Conservation (phyloP, 768 basidiomycete species). For the Rhodotorula sphaerocarpa region DNA sequence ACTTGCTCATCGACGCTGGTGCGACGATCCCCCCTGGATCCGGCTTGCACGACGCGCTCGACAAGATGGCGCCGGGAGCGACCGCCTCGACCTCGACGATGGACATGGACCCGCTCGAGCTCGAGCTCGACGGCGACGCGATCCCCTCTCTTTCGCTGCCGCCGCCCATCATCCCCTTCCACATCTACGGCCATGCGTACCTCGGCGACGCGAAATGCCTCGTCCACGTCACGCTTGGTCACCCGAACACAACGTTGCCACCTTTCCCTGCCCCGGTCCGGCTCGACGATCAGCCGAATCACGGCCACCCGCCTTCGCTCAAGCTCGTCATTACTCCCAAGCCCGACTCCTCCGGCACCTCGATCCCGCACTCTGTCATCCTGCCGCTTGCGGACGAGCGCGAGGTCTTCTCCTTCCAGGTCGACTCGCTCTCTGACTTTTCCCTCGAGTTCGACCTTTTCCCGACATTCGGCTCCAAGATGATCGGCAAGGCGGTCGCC, state of each 20-base stretch:
- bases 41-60: not conserved
- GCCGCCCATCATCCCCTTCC: slow-evolving; percentile 95
- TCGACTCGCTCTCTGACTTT: slow-evolving; percentile 61
- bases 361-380: slow-evolving; percentile 82
- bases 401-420: slow-evolving; percentile 74
- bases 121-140: slow-evolving; percentile 61
- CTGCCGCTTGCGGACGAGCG: slow-evolving; percentile 68
- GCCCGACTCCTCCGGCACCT: slow-evolving; percentile 57
- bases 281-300: slow-evolving; percentile 48
- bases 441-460: slow-evolving; percentile 87
- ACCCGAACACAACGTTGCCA: slow-evolving; percentile 48
- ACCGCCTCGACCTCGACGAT: slow-evolving; percentile 38
- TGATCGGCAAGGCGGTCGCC: slow-evolving; percentile 84
- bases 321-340: slow-evolving; percentile 92
- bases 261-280: slow-evolving; percentile 44
- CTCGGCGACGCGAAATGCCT: slow-evolving; percentile 68
- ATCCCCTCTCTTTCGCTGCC: slow-evolving; percentile 93
- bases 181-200: slow-evolving; percentile 94
- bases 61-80: slow-evolving; percentile 1
- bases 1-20: slow-evolving; percentile 51
- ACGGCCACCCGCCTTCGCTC: slow-evolving; percentile 52
- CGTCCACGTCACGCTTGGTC: slow-evolving; percentile 76
- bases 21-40: slow-evolving; percentile 3
- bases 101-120: slow-evolving; percentile 47
- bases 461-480: slow-evolving; percentile 94